Percentiles rank a stretch among this genome's conserved stretches.
These are phyloP conservation scores for Diaporthe humulicola DNA, from an alignment of 2,329 filamentous ascomycete genomes.

Conservation along the genomic window DNA sequence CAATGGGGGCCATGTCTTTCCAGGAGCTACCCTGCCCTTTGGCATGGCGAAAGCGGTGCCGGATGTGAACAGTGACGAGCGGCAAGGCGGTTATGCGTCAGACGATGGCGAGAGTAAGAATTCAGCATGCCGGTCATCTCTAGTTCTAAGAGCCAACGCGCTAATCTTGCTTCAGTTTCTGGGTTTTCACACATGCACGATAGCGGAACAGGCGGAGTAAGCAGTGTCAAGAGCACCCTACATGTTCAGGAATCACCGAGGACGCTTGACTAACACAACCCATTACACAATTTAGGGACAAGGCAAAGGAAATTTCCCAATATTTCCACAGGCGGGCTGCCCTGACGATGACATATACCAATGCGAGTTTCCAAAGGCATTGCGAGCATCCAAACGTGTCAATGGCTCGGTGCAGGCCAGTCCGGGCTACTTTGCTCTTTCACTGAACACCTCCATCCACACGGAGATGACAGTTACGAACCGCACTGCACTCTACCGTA, in stretches of 20 bases:
- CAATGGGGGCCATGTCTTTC: conserved; percentile 49
- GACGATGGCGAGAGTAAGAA: conserved; percentile 44
- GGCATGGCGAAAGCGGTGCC: conserved; percentile 49
- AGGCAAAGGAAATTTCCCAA: conserved; percentile 52
- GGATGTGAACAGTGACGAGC: conserved; percentile 44
- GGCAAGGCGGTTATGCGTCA: conserved; percentile 46
- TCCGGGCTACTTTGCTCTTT: conserved; percentile 65
- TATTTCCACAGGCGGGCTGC: conserved; percentile 53
- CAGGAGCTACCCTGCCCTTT: conserved; percentile 47
- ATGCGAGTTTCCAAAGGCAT: conserved; percentile 62
- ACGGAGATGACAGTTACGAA: conserved; percentile 66
- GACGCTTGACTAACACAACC: not conserved
- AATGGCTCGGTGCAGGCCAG: conserved; percentile 59
- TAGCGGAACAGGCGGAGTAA: conserved; percentile 49
- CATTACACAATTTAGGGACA: conserved; percentile 36
- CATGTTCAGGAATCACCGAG: not conserved
- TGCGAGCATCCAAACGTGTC: conserved; percentile 56
- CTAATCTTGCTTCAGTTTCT: conserved; percentile 42
- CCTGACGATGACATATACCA: conserved; percentile 49
- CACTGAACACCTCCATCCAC: conserved; percentile 60
- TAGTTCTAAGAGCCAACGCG: not conserved
- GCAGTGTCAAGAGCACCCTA: conserved; percentile 39
- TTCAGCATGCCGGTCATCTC: too few species aligned
- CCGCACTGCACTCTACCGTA: conserved; percentile 65
- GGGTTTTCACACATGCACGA: conserved; percentile 50